Conservation (phyloP, 192 early-diverging fungal genomes). For the Entomortierella beljakovae region DNA sequence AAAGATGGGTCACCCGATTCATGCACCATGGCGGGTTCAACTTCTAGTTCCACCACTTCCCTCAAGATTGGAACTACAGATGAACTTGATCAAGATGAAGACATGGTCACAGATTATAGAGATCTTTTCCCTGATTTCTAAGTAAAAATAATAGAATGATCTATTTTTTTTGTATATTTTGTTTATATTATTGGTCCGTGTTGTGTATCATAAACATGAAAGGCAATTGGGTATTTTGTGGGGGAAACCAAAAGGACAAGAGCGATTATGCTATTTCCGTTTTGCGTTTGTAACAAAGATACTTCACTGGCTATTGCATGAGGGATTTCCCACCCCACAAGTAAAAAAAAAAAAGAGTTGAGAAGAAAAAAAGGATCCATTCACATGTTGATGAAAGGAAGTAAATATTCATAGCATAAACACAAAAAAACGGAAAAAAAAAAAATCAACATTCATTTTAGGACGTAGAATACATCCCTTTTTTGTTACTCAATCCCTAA, state of each 20-base stretch:
- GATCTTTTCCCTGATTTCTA: constrained; percentile 63
- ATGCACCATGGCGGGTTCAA: background rate
- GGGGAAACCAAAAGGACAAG: too few relatives aligned
- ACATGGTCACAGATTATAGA: constrained; percentile 24
- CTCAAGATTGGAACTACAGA: background rate
- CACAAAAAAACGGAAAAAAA: background rate
- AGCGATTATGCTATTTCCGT: too few relatives aligned
- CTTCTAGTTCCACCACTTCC: background rate
- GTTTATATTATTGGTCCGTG: background rate
- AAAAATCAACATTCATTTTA: background rate
- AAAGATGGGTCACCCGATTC: background rate
- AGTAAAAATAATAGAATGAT: too few relatives aligned
- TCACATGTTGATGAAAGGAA: constrained; percentile 1
- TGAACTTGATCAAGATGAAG: constrained; percentile 13
- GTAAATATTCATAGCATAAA: background rate
- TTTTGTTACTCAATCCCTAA: too few relatives aligned
- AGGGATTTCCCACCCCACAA: background rate
- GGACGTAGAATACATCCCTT: background rate
- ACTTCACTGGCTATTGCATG: too few relatives aligned
- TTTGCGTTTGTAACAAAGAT: too few relatives aligned
- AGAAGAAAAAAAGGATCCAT: background rate
- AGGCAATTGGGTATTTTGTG: too few relatives aligned
- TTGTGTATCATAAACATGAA: background rate
- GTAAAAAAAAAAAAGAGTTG: background rate
- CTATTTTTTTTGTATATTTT: background rate